Evolutionary conservation across 2,329 filamentous ascomycete genomes (phyloP), one percentile per base, ranked within the genome.

Genomic region (Fonsecaea erecta): DNA sequence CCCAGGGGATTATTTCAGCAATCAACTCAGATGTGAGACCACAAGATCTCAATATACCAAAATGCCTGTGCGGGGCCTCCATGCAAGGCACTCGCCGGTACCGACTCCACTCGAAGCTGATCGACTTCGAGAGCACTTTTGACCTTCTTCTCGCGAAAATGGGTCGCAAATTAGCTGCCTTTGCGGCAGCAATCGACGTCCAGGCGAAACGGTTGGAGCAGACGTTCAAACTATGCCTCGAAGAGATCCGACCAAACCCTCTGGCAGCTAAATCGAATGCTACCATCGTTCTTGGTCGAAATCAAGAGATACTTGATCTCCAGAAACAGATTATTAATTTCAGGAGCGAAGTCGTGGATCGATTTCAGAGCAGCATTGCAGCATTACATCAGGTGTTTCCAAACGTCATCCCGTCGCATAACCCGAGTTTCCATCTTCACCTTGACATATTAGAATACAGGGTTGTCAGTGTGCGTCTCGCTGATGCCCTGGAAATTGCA

Each of bases 321-420:
- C 68, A 71, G 52, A 63, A 56, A 2, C 32, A 63, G 2, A 69
- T 75, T n/a, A 26, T 54, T 11, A 54, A 59, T 9, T 68, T 66
- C 30, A 68, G 68, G 62, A 67, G 68, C 63, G 66, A 65, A 4
- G 57, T 72, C 21, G 62, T 73, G 18, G 61, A 62, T 40, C 57
- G 60, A 1, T 63, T 73, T 48, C 66, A 73, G 54, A 26, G 56
- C 9, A 64, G 60, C 28, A 56, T 74, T 1, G 28, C 46, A 14
- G 37, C 58, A 11, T 59, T 71, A 34, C 55, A 71, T 16, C 51
- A 60, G 5, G 68, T 63, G 60, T 55, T 59, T 35, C 62, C 72
- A 66, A 70, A 71, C 71, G 71, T 66, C 55, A 73, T 65, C 58
- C 70, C 71, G 66, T 61, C 55, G 58, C 60, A 67, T 54, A 71